Conservation (phyloP, 2,329 filamentous ascomycete species). For the Reticulascus tulasneorum region DNA sequence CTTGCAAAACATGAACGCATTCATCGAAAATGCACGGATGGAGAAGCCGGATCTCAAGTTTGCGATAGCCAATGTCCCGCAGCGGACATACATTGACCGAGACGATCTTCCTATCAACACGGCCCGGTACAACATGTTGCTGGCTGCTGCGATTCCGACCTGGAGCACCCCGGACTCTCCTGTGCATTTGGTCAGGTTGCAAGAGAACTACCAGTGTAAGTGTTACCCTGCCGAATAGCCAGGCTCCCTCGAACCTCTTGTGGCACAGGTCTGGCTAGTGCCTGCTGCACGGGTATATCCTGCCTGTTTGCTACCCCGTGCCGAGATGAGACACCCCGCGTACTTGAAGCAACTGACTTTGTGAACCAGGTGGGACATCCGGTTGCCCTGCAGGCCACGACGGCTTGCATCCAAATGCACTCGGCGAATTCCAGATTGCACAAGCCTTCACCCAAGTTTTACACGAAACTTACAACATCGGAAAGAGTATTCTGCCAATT, state of each 20-base stretch:
- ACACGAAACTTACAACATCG: slow-evolving; percentile 18
- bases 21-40: slow-evolving; percentile 25
- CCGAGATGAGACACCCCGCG: too few relatives aligned
- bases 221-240: too few relatives aligned
- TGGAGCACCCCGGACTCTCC: slow-evolving; percentile 24
- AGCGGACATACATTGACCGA: slow-evolving; percentile 18
- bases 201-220: slow-evolving; percentile 25
- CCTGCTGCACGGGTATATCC: too few relatives aligned
- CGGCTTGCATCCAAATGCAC: slow-evolving; percentile 36
- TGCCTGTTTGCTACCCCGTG: too few relatives aligned
- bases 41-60: slow-evolving; percentile 22
- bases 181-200: slow-evolving; percentile 26
- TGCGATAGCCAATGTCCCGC: slow-evolving; percentile 25
- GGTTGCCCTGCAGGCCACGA: slow-evolving; percentile 30
- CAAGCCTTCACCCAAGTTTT: slow-evolving; percentile 31
- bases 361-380: too few relatives aligned
- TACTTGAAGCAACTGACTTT: too few relatives aligned
- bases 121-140: slow-evolving; percentile 21
- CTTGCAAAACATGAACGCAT: slow-evolving; percentile 17
- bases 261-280: too few relatives aligned
- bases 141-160: slow-evolving; percentile 15
- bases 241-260: slow-evolving; percentile 20
- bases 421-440: slow-evolving; percentile 38
- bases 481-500: slow-evolving; percentile 16
- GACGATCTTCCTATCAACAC: slow-evolving; percentile 20